Base-by-base conservation (phyloP, 345 rosid species). In the Triadica sebifera region DNA sequence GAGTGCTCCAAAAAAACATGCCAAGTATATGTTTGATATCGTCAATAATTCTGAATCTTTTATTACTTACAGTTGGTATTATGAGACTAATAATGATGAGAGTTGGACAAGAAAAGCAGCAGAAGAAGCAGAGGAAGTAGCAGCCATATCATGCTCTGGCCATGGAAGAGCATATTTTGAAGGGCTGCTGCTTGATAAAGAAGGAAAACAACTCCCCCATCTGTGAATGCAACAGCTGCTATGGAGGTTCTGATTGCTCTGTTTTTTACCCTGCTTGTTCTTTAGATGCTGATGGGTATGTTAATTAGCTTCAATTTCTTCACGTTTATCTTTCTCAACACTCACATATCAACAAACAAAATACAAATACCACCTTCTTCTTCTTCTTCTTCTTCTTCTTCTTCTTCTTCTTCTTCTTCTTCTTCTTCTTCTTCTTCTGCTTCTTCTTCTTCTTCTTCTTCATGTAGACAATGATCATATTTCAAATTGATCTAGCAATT, bases 151-250 rank as follows among this genome's bases (percentile, higher is more conserved):
- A 9, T 93, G 98, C 70, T 91, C 92, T 0, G 90, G 93, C 62
- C 94, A 91, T 41, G 94, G 96, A 4, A 83, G 87, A 81, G 93
- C 89, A n/a, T 93, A 58, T 66, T 50, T 90, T 67, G 98, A 93
- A 51, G 88, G 96, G 17, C 15, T 78, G 67, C 70, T 83, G 58
- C 47, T 53, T 6, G 81, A 63, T 60, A 6, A 5, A 6, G 80
- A 5, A 6, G 81, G 62, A 2, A 86, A 80, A 38, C 38, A 62
- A 8, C 72, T 38, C 43, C 87, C n/a, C 86, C n/a, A 73, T 70
- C 45, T 92, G 98, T 57, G 96, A 93, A 78, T 93, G 94, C 67
- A 82, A 85, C 76, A 6, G 70, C 1, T 93, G 96, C 81, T 90
- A 81, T 67, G 71, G 77, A 15, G 93, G 90, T 39, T 65, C 74